Evolutionary conservation across 257 asterid genomes (phyloP).

Genomic region (Cinchona pubescens): DNA sequence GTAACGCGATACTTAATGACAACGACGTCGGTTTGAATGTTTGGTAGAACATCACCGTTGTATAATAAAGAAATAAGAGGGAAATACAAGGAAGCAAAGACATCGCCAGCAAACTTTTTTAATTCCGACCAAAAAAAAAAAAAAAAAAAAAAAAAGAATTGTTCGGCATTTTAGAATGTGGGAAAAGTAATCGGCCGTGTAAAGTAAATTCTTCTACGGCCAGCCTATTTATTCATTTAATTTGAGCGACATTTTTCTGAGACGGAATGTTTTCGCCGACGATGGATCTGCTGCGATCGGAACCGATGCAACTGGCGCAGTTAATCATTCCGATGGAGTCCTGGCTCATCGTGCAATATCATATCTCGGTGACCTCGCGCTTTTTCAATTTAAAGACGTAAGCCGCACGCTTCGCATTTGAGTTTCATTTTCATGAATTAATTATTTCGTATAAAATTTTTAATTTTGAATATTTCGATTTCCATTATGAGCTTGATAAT

Average conservation of each 20-base stretch:
- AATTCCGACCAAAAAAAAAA: neutral
- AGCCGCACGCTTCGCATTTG: slow-evolving; percentile 20
- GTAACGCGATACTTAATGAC: neutral
- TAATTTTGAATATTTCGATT: neutral
- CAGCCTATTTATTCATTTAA: neutral
- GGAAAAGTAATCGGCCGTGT: neutral
- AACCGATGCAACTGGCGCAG: slow-evolving; percentile 62
- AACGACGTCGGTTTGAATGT: slow-evolving; percentile 4
- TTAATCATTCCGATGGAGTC: slow-evolving; percentile 58
- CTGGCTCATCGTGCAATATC: slow-evolving; percentile 51
- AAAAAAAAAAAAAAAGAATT: neutral
- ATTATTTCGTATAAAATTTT: neutral
- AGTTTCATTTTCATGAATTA: neutral
- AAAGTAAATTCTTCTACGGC: slow-evolving; percentile 13
- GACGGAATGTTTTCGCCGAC: slow-evolving; percentile 19
- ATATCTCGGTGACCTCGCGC: slow-evolving; percentile 61
- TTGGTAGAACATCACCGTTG: neutral
- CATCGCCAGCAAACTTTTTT: neutral
- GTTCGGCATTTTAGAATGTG: neutral
- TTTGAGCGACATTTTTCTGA: neutral
- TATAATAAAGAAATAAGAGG: no score
- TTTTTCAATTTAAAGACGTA: slow-evolving; percentile 66
- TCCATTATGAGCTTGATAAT: neutral
- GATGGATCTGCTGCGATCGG: slow-evolving; percentile 71
- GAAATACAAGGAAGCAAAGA: neutral